These are phyloP conservation scores for Capsicum pubescens DNA, from an alignment of 257 asterid species.

Conservation along the genomic window DNA sequence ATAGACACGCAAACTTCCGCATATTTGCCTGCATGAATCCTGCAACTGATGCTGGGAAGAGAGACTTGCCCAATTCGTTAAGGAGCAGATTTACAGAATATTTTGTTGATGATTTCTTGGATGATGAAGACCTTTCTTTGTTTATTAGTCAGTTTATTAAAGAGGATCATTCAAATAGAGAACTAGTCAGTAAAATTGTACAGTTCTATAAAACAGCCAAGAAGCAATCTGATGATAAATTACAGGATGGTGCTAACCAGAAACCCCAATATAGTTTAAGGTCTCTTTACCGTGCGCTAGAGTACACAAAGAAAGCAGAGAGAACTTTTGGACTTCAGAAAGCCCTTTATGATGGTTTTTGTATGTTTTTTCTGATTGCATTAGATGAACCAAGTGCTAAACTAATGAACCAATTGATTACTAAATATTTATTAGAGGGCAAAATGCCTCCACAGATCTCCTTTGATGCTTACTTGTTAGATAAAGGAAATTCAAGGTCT, in stretches of 20 bases:
- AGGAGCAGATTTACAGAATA: slow-evolving; percentile 92
- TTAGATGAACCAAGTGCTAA: slow-evolving; percentile 78
- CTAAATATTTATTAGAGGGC: slow-evolving; percentile 57
- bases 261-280: slow-evolving; percentile 96
- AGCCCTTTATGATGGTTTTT: slow-evolving; percentile 89
- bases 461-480: slow-evolving; percentile 54
- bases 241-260: slow-evolving; percentile 99
- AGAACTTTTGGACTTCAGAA: slow-evolving; percentile 52
- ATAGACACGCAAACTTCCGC: slow-evolving; percentile 74
- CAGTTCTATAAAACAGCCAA: slow-evolving; percentile 80
- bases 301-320: slow-evolving; percentile 66
- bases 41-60: slow-evolving; percentile 98
- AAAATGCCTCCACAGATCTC: slow-evolving; percentile 47
- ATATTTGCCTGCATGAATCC: slow-evolving; percentile 99
- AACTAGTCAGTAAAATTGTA: slow-evolving; percentile 52
- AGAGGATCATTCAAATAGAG: slow-evolving; percentile 50
- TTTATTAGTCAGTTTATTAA: slow-evolving; percentile 65
- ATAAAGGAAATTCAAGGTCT: slow-evolving; percentile 28
- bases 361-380: slow-evolving; percentile 78
- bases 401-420: slow-evolving; percentile 61
- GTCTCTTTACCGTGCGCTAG: slow-evolving; percentile 88
- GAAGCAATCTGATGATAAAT: slow-evolving; percentile 70
- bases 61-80: slow-evolving; percentile 73
- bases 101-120: slow-evolving; percentile 86
- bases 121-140: slow-evolving; percentile 78